Percentiles rank a stretch among this genome's conserved stretches.
phyloP scores from a whole-genome alignment of 345 rosid species.

The Salix viminalis region DNA sequence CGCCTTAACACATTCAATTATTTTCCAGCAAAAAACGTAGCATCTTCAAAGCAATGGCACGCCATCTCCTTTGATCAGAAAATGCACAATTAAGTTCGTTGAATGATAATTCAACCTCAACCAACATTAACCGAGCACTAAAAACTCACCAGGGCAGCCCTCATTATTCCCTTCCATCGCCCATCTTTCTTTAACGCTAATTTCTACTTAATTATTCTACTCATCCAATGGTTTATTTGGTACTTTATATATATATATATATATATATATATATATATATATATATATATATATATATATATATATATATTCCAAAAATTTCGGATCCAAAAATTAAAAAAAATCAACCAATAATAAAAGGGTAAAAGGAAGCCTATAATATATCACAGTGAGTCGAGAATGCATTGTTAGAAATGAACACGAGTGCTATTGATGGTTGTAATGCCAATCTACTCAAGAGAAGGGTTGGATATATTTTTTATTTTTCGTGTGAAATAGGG shows the following conservation, averaged over 20 bases:
- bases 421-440: not conserved
- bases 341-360: too few species aligned
- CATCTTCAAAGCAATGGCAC: not conserved
- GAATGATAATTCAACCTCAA: not conserved
- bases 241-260: too few species aligned
- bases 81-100: not conserved
- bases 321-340: not conserved
- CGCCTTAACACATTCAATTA: not conserved
- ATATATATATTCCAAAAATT: not conserved
- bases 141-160: too few species aligned
- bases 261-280: too few species aligned
- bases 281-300: too few species aligned
- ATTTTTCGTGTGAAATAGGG: too few species aligned
- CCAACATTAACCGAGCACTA: not conserved
- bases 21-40: not conserved
- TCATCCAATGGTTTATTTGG: not conserved
- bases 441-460: too few species aligned
- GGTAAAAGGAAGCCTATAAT: not conserved
- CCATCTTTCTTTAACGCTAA: not conserved
- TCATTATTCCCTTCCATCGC: not conserved
- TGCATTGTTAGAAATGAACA: too few species aligned
- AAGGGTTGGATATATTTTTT: not conserved
- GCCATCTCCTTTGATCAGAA: not conserved
- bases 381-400: not conserved
- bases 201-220: not conserved